These are phyloP conservation scores for Aotearoamyces nothofagi DNA, from an alignment of 2,329 filamentous ascomycete genomes.

Conservation along the genomic window DNA sequence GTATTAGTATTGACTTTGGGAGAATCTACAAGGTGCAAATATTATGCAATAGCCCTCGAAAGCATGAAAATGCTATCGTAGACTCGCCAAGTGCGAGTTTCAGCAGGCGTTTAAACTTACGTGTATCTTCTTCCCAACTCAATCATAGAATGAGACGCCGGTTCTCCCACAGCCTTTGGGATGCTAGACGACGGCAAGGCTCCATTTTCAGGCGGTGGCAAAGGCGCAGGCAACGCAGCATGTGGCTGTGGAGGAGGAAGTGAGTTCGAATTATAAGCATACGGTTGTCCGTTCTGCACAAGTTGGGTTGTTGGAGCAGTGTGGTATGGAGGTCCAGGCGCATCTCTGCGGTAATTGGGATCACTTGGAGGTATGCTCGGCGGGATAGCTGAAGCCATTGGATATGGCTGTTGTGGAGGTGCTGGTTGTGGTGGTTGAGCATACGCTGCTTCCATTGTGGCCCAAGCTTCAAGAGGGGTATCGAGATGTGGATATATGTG, in stretches of 20 bases:
- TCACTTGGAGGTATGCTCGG: not conserved
- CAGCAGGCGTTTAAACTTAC: not conserved
- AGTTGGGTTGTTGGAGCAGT: not conserved
- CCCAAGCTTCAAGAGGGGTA: not conserved
- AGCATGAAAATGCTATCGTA: too few species aligned
- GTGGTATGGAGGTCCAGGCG: not conserved
- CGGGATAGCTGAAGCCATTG: not conserved
- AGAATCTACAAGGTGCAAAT: not conserved
- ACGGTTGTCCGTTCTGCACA: not conserved
- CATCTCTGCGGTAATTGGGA: not conserved
- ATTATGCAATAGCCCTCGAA: too few species aligned
- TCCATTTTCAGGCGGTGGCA: too few species aligned
- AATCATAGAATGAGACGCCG: not conserved
- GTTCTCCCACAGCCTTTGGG: too few species aligned
- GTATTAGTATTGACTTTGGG: too few species aligned
- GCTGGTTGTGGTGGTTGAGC: constrained; percentile 51
- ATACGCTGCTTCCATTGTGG: constrained; percentile 49
- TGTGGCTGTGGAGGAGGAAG: not conserved
- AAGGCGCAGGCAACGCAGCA: too few species aligned
- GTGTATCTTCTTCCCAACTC: not conserved
- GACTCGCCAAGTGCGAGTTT: too few species aligned
- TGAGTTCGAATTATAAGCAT: not conserved
- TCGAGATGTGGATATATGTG: too few species aligned
- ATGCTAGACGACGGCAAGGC: too few species aligned
- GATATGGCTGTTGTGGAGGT: not conserved